phyloP scores from a whole-genome alignment of 176 grass and related monocot genomes.

The Oryza glumipatula region DNA sequence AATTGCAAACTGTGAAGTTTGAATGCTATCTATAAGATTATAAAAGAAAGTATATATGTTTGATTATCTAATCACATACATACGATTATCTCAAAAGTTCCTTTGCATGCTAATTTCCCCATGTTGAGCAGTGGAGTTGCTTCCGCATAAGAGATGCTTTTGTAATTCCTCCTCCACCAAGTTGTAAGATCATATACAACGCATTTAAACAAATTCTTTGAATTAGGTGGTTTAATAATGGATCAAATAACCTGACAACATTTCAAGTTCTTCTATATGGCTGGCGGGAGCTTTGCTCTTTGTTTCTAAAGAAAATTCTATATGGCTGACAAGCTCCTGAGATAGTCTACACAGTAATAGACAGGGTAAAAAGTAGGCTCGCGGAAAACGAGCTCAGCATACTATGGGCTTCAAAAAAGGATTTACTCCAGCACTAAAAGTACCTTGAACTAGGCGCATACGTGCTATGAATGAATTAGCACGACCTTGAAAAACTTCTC shows the following conservation, averaged over 20 bases:
- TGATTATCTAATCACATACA: neutral
- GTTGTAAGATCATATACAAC: neutral
- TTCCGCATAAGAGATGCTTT: neutral
- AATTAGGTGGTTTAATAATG: conserved; percentile 18
- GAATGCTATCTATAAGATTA: conserved; percentile 1
- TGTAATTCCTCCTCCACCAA: neutral
- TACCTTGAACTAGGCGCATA: conserved; percentile 88
- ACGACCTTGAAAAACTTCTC: conserved; percentile 63
- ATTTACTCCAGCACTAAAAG: neutral
- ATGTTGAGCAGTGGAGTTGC: neutral
- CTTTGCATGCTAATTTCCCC: neutral
- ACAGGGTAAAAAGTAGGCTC: neutral
- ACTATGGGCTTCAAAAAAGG: neutral
- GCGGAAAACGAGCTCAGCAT: conserved; percentile 30
- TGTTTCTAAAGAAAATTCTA: neutral
- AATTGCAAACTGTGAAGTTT: conserved; percentile 24
- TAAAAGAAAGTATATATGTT: conserved; percentile 2
- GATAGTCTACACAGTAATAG: neutral
- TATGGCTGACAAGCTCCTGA: conserved; percentile 7
- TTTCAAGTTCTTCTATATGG: conserved; percentile 25
- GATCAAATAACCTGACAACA: neutral
- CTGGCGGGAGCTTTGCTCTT: neutral
- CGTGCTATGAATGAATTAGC: conserved; percentile 68
- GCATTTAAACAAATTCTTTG: neutral
- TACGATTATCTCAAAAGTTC: conserved; percentile 25